Evolutionary conservation across 257 asterid genomes (phyloP).

Genomic region (Solanum neorickii): DNA sequence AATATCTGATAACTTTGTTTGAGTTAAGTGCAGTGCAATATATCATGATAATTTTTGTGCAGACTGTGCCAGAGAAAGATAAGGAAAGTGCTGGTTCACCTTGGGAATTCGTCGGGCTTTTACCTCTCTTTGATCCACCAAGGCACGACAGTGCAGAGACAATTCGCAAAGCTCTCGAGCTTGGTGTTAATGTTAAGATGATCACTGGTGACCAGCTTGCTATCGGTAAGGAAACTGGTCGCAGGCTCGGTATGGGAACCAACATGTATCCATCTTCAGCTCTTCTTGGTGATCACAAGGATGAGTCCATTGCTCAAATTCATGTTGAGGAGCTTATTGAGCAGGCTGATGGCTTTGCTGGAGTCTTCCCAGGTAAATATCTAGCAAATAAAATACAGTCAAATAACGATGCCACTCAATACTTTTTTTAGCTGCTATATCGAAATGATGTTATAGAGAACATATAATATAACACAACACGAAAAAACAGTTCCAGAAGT

Average conservation of each 20-base stretch:
- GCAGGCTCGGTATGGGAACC: slow-evolving; percentile 84
- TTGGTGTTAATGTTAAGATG: slow-evolving; percentile 64
- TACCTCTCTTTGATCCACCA: slow-evolving; percentile 66
- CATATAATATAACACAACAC: neutral
- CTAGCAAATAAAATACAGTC: neutral
- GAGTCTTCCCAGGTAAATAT: slow-evolving; percentile 66
- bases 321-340: slow-evolving; percentile 67
- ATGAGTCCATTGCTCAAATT: slow-evolving; percentile 38
- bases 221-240: slow-evolving; percentile 73
- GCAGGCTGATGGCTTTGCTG: slow-evolving; percentile 82
- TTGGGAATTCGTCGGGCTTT: slow-evolving; percentile 57
- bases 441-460: neutral
- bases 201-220: slow-evolving; percentile 83
- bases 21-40: neutral
- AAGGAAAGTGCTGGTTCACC: slow-evolving; percentile 39
- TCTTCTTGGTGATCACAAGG: slow-evolving; percentile 56
- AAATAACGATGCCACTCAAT: neutral
- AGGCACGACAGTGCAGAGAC: slow-evolving; percentile 77
- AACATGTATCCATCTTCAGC: slow-evolving; percentile 83
- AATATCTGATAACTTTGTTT: neutral
- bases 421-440: neutral
- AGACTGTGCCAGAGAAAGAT: slow-evolving; percentile 35
- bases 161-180: slow-evolving; percentile 47
- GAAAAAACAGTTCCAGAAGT: neutral
- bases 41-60: neutral